These are phyloP conservation scores for Verruconis gallopava DNA, from an alignment of 2,329 filamentous ascomycete genomes.

Conservation along the genomic window DNA sequence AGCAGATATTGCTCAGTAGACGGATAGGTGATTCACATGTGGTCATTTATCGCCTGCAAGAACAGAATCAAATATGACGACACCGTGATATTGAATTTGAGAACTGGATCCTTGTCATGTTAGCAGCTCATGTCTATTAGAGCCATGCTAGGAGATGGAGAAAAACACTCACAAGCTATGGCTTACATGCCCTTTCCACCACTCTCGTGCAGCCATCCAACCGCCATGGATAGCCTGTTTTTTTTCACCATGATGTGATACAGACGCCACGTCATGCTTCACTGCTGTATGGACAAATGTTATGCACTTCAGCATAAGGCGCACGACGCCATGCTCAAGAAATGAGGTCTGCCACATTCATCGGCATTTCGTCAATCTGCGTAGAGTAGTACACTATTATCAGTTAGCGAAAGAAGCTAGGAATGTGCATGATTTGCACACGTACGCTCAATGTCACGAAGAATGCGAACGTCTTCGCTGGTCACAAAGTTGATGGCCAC, in stretches of 20 bases:
- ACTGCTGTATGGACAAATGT: neutral
- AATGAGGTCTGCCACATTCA: conserved; percentile 49
- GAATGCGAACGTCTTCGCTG: conserved; percentile 91
- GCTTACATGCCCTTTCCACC: neutral
- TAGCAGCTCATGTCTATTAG: too few relatives aligned
- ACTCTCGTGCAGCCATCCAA: neutral
- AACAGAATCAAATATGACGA: too few relatives aligned
- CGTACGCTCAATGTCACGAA: conserved; percentile 89
- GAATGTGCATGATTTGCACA: conserved; percentile 14
- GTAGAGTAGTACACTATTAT: conserved; percentile 76
- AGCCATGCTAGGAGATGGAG: too few relatives aligned
- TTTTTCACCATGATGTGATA: too few relatives aligned
- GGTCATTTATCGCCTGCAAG: too few relatives aligned
- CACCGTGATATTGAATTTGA: too few relatives aligned
- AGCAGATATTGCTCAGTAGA: too few relatives aligned
- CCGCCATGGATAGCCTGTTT: neutral
- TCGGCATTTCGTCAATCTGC: conserved; percentile 97
- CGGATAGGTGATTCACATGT: too few relatives aligned
- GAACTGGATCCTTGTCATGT: too few relatives aligned
- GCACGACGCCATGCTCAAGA: neutral
- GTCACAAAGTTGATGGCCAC: conserved; percentile 99
- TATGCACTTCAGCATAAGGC: neutral
- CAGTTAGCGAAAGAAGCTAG: conserved; percentile 22
- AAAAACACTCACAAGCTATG: too few relatives aligned
- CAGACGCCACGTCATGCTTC: too few relatives aligned